Percentiles rank a stretch among this genome's conserved stretches.
Conservation (phyloP, 1,139 yeast species). For the Suhomyces yuchorum region DNA sequence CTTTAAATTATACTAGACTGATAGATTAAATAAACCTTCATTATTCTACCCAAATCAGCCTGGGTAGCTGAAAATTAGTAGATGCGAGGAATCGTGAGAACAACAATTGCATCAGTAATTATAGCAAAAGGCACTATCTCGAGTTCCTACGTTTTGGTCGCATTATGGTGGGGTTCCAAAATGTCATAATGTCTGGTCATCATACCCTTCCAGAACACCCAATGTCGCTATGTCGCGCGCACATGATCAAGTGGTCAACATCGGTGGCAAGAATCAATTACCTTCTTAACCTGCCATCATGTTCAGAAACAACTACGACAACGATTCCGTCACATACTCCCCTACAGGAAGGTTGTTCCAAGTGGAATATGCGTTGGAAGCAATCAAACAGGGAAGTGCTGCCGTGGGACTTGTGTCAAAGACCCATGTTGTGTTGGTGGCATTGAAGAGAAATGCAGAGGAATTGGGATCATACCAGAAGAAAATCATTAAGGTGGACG, state of each 20-base stretch:
- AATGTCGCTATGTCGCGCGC: slow-evolving; percentile 2
- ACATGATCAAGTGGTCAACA: not conserved
- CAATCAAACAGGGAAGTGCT: slow-evolving; percentile 97
- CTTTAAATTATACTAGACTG: not conserved
- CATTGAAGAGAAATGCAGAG: slow-evolving; percentile 93
- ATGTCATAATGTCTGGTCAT: too few species aligned
- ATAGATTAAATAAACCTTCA: too few species aligned
- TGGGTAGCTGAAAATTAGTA: too few species aligned
- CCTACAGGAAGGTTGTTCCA: slow-evolving; percentile 97
- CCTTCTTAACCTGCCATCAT: slow-evolving; percentile 20
- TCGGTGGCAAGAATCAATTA: slow-evolving; percentile 10
- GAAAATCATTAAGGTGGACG: slow-evolving; percentile 88
- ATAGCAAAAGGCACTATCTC: too few species aligned
- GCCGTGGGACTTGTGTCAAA: slow-evolving; percentile 91
- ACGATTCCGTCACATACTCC: slow-evolving; percentile 95
- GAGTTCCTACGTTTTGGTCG: too few species aligned
- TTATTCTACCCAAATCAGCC: too few species aligned
- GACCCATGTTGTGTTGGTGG: slow-evolving; percentile 87
- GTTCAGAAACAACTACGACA: slow-evolving; percentile 98
- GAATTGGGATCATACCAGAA: slow-evolving; percentile 96
- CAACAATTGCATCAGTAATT: too few species aligned
- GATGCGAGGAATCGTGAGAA: too few species aligned
- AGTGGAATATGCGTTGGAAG: slow-evolving; percentile 93
- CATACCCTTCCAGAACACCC: too few species aligned
- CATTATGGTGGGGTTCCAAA: too few species aligned